Conservation (phyloP, 2,329 filamentous ascomycete genomes). For the Escovopsis sp. region DNA sequence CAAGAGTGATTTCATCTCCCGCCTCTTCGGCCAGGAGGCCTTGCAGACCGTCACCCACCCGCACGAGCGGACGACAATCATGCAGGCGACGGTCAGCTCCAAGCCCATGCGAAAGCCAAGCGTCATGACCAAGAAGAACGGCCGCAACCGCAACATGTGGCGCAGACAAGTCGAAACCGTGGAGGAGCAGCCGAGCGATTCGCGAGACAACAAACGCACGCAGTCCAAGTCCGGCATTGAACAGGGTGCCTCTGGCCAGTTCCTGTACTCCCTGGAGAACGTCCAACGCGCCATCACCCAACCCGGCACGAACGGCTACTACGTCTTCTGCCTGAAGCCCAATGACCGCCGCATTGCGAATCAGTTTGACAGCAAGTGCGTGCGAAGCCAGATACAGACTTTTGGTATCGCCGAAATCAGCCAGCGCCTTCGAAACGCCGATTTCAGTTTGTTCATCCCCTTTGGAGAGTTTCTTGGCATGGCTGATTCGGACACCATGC, state of each 20-base stretch:
- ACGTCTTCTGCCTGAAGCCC: conserved; percentile 92
- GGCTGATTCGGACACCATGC: conserved; percentile 65
- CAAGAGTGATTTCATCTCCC: conserved; percentile 75
- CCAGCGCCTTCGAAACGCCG: conserved; percentile 77
- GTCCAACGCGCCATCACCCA: conserved; percentile 76
- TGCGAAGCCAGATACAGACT: conserved; percentile 84
- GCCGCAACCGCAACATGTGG: conserved; percentile 22
- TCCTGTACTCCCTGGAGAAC: conserved; percentile 75
- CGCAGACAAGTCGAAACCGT: conserved; percentile 27
- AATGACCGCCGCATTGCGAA: conserved; percentile 96
- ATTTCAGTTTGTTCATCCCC: conserved; percentile 90
- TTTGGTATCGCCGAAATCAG: conserved; percentile 96
- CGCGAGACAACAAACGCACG: conserved; percentile 26
- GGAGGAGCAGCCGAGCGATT: conserved; percentile 36
- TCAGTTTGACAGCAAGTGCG: conserved; percentile 97
- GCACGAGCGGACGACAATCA: conserved; percentile 74
- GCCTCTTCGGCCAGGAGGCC: conserved; percentile 91
- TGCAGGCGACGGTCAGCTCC: conserved; percentile 92
- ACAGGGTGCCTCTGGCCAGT: conserved; percentile 86
- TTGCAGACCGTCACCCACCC: conserved; percentile 89
- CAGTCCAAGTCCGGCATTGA: conserved; percentile 27
- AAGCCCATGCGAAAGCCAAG: conserved; percentile 88
- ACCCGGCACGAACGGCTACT: conserved; percentile 81
- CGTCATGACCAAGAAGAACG: conserved; percentile 69
- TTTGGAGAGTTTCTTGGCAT: conserved; percentile 92